These are phyloP conservation scores for Tetramitus jugosus DNA, from an alignment of 208 protist genomes.

Conservation along the genomic window DNA sequence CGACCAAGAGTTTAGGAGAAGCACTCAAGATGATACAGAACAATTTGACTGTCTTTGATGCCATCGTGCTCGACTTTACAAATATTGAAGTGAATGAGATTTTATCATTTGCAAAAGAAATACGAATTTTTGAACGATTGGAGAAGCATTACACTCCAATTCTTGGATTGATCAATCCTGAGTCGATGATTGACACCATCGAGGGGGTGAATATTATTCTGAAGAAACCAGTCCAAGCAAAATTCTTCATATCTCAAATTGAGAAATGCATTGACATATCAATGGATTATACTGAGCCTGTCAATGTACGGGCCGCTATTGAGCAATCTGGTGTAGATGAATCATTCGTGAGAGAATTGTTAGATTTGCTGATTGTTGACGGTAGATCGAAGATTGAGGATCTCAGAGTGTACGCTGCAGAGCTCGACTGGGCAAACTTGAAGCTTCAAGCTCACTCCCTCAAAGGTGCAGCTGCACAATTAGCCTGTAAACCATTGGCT, in stretches of 20 bases:
- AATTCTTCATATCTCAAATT: neutral
- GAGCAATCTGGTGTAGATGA: neutral
- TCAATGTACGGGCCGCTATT: neutral
- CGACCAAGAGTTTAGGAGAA: no score
- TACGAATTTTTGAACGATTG: no score
- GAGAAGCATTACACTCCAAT: no score
- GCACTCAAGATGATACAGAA: no score
- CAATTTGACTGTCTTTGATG: no score
- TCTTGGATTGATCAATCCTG: no score
- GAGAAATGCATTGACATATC: neutral
- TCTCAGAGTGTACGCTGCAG: neutral
- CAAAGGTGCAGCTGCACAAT: conserved; percentile 1
- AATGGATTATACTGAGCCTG: neutral
- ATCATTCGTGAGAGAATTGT: neutral
- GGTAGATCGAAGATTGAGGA: neutral
- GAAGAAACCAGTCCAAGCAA: neutral
- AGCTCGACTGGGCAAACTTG: neutral
- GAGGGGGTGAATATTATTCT: no score
- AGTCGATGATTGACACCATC: no score
- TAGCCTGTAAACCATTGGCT: neutral
- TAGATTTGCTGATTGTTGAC: neutral
- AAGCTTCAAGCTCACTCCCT: neutral
- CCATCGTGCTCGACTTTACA: no score
- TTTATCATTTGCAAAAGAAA: no score
- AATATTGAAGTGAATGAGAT: no score